These are phyloP conservation scores for Metschnikowia kofuensis DNA, from an alignment of 805 yeast species.

Conservation along the genomic window DNA sequence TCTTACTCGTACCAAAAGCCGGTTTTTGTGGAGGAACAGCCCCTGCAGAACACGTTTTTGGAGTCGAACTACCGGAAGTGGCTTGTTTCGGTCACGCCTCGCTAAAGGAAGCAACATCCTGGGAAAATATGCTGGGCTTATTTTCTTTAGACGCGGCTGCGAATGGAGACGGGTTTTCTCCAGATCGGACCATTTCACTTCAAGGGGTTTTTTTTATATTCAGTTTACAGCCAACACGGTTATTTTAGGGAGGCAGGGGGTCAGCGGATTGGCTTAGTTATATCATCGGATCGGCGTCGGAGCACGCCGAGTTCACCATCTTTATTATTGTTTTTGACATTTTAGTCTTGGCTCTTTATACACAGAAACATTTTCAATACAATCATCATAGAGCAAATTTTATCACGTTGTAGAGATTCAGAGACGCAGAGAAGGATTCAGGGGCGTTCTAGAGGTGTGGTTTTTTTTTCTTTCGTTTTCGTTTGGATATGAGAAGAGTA, in stretches of 20 bases:
- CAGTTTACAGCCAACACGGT: background rate
- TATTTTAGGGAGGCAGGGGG: background rate
- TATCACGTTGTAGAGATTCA: too few relatives aligned
- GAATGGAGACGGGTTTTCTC: background rate
- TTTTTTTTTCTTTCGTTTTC: too few relatives aligned
- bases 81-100: constrained; percentile 21
- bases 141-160: background rate
- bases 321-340: background rate
- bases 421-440: too few relatives aligned
- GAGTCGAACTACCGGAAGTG: constrained; percentile 22
- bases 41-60: constrained; percentile 12
- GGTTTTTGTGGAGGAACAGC: constrained; percentile 10
- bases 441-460: too few relatives aligned
- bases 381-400: background rate
- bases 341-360: background rate
- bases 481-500: too few relatives aligned
- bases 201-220: background rate
- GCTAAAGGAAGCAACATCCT: background rate
- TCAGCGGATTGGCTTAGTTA: background rate
- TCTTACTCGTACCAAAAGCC: constrained; percentile 11
- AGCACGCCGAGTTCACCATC: background rate
- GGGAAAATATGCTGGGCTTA: background rate
- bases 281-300: constrained; percentile 1
- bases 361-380: background rate
- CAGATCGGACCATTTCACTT: background rate